Conservation (phyloP, 2,329 filamentous ascomycete species). For the Neonectria punicea region DNA sequence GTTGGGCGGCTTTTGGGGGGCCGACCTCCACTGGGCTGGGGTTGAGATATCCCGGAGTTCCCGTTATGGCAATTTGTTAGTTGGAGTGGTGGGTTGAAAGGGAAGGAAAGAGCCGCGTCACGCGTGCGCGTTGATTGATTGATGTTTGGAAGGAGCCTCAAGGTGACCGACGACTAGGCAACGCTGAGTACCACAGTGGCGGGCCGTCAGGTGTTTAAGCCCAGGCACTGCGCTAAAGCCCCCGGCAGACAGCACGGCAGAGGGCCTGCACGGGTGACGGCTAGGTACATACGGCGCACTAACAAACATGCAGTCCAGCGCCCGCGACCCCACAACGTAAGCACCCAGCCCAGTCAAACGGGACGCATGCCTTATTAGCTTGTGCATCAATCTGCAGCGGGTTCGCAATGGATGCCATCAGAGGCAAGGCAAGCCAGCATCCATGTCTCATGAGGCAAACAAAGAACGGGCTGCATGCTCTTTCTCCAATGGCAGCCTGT, state of each 20-base stretch:
- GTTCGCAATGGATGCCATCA: background rate
- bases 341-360: background rate
- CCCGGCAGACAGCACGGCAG: background rate
- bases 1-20: background rate
- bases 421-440: background rate
- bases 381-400: background rate
- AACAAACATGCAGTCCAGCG: background rate
- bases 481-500: background rate
- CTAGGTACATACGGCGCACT: background rate
- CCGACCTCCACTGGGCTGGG: background rate
- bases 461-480: background rate
- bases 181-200: background rate
- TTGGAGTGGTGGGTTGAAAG: slow-evolving; percentile 19
- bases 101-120: slow-evolving; percentile 32
- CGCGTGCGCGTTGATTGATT: slow-evolving; percentile 22
- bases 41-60: slow-evolving; percentile 6
- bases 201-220: background rate
- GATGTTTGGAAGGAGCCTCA: background rate
- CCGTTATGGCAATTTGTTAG: slow-evolving; percentile 4
- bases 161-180: background rate
- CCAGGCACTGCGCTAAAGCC: background rate
- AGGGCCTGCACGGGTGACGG: background rate
- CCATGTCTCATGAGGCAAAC: background rate
- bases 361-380: background rate
- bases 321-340: background rate